Evolutionary conservation across 345 rosid genomes (phyloP).

Genomic region (Dipteronia dyeriana): DNA sequence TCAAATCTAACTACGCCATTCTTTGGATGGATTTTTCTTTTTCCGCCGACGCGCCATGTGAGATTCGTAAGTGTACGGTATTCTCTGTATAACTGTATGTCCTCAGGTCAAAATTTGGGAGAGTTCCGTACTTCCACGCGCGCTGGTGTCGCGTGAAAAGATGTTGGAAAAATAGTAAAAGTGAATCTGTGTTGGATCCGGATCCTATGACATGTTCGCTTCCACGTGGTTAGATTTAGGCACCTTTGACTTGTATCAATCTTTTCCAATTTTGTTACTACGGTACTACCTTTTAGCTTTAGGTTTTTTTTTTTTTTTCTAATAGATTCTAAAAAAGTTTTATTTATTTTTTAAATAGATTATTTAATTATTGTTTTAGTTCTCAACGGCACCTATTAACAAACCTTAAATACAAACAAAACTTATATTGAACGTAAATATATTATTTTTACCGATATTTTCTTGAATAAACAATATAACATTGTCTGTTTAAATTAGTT

Average conservation of each 20-base stretch:
- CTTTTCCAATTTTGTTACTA: neutral
- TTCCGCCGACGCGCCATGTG: neutral
- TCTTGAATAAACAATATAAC: no score
- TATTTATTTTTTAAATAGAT: no score
- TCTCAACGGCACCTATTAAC: no score
- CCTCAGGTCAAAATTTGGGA: neutral
- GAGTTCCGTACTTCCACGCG: neutral
- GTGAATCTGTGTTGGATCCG: slow-evolving; percentile 13
- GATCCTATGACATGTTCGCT: slow-evolving; percentile 17
- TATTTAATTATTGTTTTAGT: no score
- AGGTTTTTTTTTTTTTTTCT: no score
- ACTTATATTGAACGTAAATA: no score
- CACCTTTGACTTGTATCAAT: slow-evolving; percentile 32
- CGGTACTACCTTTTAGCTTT: neutral
- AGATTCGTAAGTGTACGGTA: neutral
- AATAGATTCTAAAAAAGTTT: no score
- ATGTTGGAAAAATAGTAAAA: neutral
- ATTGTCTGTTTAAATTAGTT: no score
- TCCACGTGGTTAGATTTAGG: slow-evolving; percentile 39
- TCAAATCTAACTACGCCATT: neutral
- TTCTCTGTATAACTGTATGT: neutral
- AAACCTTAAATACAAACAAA: no score
- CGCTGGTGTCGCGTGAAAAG: neutral
- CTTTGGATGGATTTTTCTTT: neutral
- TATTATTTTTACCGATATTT: no score